Evolutionary conservation across 306 rosid species (phyloP).

Genomic region (Cucurbita ficifolia): DNA sequence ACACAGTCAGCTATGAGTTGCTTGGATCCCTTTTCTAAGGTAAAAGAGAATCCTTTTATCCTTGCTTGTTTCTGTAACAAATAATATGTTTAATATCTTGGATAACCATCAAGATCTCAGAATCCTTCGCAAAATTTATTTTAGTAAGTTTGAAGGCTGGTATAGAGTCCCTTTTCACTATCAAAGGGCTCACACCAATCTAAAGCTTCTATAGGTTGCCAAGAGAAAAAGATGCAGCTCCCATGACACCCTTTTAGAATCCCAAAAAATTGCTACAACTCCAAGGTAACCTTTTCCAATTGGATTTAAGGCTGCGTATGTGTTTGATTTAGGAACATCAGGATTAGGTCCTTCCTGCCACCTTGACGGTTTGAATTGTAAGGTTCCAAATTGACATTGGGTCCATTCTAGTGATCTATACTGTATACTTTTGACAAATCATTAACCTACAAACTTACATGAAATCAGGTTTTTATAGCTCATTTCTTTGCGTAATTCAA

Average conservation of each 20-base stretch:
- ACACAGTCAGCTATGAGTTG: neutral
- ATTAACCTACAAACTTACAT: neutral
- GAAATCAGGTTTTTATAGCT: neutral
- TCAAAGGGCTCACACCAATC: neutral
- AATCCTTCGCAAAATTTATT: neutral
- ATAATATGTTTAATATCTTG: neutral
- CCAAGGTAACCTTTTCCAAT: neutral
- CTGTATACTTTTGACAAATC: neutral
- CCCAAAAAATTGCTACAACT: neutral
- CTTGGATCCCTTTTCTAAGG: neutral
- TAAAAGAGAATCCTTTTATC: neutral
- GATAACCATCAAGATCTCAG: neutral
- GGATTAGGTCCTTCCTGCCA: neutral
- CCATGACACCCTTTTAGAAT: neutral
- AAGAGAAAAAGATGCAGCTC: neutral
- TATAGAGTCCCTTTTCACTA: neutral
- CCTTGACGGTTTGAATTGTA: neutral
- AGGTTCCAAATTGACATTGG: neutral
- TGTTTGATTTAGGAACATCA: neutral
- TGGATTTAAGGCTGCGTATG: neutral
- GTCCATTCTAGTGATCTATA: neutral
- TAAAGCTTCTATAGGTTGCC: neutral
- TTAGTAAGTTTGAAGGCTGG: neutral
- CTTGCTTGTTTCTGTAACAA: neutral
- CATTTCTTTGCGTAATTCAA: neutral